Evolutionary conservation across 2,329 filamentous ascomycete genomes (phyloP).

Genomic region (Trichoderma koningiopsis): DNA sequence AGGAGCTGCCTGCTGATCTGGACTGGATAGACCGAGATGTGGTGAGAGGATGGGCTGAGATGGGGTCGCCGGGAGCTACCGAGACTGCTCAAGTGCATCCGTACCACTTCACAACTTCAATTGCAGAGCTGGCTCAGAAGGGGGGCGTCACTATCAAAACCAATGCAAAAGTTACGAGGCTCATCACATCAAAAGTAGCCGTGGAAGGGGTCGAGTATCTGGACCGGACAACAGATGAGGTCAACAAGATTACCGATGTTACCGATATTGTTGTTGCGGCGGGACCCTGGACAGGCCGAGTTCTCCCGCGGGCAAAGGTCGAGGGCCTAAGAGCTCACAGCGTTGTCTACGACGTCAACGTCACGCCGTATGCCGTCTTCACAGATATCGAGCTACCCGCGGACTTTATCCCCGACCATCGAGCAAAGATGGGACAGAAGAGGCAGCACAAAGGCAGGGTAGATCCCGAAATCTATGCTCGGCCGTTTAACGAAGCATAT

Average conservation of each 20-base stretch:
- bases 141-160: slow-evolving; percentile 68
- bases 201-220: slow-evolving; percentile 65
- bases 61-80: slow-evolving; percentile 68
- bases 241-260: slow-evolving; percentile 44
- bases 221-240: slow-evolving; percentile 48
- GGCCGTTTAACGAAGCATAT: slow-evolving; percentile 87
- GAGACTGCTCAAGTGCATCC: slow-evolving; percentile 95
- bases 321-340: slow-evolving; percentile 64
- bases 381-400: slow-evolving; percentile 77
- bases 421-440: slow-evolving; percentile 50
- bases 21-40: slow-evolving; percentile 78
- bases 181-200: slow-evolving; percentile 56
- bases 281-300: slow-evolving; percentile 63
- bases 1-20: slow-evolving; percentile 72
- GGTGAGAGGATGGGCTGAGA: slow-evolving; percentile 73
- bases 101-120: slow-evolving; percentile 82
- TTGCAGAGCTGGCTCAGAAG: slow-evolving; percentile 74
- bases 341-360: slow-evolving; percentile 64
- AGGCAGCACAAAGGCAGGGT: slow-evolving; percentile 63
- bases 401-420: slow-evolving; percentile 60
- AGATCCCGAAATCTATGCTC: slow-evolving; percentile 90
- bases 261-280: slow-evolving; percentile 60
- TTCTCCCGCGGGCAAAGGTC: slow-evolving; percentile 61
- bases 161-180: slow-evolving; percentile 66
- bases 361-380: slow-evolving; percentile 79